A percentile compares a stretch with the other conserved stretches of the same genome.
These are phyloP conservation scores for Keithomyces neogunnii DNA, from an alignment of 2,329 filamentous ascomycete genomes.

Conservation along the genomic window DNA sequence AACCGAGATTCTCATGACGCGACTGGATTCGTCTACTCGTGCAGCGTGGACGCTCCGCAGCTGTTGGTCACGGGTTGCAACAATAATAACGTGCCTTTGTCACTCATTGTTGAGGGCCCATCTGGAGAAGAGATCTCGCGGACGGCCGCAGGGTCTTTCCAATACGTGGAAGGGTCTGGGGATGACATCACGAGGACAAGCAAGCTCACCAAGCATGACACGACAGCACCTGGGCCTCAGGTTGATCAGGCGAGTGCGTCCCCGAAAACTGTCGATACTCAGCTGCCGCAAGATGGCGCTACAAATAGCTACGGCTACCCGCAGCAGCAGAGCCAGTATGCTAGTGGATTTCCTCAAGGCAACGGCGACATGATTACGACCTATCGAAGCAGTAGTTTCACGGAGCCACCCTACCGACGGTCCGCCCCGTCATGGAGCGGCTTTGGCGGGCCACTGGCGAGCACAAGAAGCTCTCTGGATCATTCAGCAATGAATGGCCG, in stretches of 20 bases:
- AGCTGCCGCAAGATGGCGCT: conserved; percentile 27
- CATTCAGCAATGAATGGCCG: conserved; percentile 34
- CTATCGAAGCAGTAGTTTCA: conserved; percentile 44
- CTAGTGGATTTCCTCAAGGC: conserved; percentile 29
- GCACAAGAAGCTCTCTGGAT: conserved; percentile 32
- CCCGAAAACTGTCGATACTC: conserved; percentile 33
- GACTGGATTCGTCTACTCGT: conserved; percentile 59
- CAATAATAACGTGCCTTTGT: conserved; percentile 44
- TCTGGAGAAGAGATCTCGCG: conserved; percentile 45
- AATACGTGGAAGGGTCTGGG: conserved; percentile 43
- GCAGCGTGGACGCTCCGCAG: conserved; percentile 64
- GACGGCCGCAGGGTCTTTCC: conserved; percentile 36
- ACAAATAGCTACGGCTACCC: conserved; percentile 40
- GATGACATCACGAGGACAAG: conserved; percentile 31
- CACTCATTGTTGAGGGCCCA: conserved; percentile 43
- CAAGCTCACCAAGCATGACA: conserved; percentile 28
- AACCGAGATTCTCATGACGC: conserved; percentile 50
- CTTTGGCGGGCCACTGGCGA: conserved; percentile 32
- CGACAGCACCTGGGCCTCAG: conserved; percentile 25
- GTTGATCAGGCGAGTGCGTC: conserved; percentile 31
- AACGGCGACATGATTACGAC: conserved; percentile 46
- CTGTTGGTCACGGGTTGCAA: conserved; percentile 41
- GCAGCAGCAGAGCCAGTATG: conserved; percentile 31
- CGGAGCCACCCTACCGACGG: conserved; percentile 38
- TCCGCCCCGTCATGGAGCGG: conserved; percentile 30